These are phyloP conservation scores for Hibiscus mutabilis DNA, from an alignment of 345 rosid species.

Conservation along the genomic window DNA sequence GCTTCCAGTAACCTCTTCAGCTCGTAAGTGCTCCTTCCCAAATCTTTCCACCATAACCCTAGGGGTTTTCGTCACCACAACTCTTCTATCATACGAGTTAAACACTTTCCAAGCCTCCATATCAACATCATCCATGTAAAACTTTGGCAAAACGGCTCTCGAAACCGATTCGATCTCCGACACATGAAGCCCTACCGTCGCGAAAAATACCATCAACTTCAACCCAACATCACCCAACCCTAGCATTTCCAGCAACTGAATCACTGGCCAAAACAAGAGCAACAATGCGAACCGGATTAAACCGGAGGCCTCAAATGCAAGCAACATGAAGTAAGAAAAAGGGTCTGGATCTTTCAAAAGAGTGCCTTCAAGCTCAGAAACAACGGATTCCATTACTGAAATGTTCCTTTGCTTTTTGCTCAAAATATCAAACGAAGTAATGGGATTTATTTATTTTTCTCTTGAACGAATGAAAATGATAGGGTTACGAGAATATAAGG, in stretches of 20 bases:
- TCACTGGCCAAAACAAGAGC: conserved; percentile 59
- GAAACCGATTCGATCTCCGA: conserved; percentile 77
- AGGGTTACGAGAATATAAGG: conserved; percentile 8
- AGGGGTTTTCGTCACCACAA: conserved; percentile 69
- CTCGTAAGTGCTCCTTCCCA: conserved; percentile 63
- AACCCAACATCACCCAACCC: conserved; percentile 46
- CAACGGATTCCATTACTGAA: conserved; percentile 38
- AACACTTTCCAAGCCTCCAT: conserved; percentile 69
- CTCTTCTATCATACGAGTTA: conserved; percentile 45
- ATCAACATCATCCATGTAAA: conserved; percentile 69
- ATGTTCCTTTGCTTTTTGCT: neutral
- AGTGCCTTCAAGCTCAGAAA: conserved; percentile 75
- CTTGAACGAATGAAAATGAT: neutral
- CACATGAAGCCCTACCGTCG: conserved; percentile 46
- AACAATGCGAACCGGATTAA: conserved; percentile 60
- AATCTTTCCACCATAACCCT: conserved; percentile 75
- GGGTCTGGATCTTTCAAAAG: conserved; percentile 53
- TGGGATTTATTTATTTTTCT: neutral
- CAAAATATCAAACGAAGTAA: neutral
- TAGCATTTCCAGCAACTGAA: conserved; percentile 34
- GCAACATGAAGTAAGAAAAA: conserved; percentile 81
- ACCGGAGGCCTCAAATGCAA: conserved; percentile 88
- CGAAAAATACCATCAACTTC: conserved; percentile 57
- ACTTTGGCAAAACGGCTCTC: conserved; percentile 82
- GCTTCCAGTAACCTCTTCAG: conserved; percentile 65